Conservation (phyloP, 306 rosid genomes). For the Rosa lucieae region DNA sequence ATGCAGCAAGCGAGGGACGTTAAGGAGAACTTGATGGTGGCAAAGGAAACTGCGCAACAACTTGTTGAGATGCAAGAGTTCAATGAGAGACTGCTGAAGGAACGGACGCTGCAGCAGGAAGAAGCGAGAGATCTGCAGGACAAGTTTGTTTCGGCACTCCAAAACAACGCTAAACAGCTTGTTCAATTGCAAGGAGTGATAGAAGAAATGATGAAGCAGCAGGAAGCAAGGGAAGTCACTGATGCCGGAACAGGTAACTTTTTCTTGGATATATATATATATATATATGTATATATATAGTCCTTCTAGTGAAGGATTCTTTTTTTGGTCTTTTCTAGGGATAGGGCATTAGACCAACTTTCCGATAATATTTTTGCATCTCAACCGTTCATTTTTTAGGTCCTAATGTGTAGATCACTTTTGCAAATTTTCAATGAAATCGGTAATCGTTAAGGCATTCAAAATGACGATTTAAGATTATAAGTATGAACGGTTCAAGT, state of each 20-base stretch:
- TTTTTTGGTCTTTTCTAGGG: no score
- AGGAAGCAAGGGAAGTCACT: neutral
- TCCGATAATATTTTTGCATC: no score
- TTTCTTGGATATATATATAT: no score
- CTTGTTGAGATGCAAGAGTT: neutral
- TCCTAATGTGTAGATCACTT: no score
- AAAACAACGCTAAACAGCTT: neutral
- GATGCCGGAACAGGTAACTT: neutral
- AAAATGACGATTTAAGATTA: no score
- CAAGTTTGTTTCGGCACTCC: neutral
- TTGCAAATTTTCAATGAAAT: no score
- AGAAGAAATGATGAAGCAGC: slow-evolving; percentile 2
- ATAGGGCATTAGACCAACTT: no score
- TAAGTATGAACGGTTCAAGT: no score
- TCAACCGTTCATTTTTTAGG: no score
- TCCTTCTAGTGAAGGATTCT: no score
- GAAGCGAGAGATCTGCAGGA: neutral
- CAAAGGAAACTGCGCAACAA: neutral
- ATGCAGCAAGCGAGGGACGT: neutral
- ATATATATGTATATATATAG: no score
- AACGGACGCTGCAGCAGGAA: neutral
- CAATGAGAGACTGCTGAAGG: neutral
- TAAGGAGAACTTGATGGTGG: neutral
- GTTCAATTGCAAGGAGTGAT: neutral
- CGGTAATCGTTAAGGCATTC: no score